phyloP scores from a whole-genome alignment of 2,329 filamentous ascomycete species.

The Clarireedia monteithiana region DNA sequence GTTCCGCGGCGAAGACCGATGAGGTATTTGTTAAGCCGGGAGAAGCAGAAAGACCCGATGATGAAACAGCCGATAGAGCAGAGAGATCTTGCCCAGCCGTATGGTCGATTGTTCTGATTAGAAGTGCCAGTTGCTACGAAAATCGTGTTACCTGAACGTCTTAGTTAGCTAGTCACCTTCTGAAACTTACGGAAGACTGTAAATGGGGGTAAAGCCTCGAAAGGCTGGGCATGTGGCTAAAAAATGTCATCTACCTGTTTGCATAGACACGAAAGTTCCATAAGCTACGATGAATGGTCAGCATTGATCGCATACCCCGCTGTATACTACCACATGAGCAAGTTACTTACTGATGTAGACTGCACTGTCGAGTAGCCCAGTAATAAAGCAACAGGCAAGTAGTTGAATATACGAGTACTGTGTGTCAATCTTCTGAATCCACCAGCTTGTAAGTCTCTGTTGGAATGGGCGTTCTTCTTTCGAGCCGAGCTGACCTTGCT shows the following conservation, averaged over 20 bases:
- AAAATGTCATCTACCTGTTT: constrained; percentile 50
- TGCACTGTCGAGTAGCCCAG: constrained; percentile 68
- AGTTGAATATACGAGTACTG: constrained; percentile 29
- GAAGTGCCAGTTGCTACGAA: constrained; percentile 68
- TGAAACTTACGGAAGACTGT: background rate
- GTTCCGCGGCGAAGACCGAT: constrained; percentile 50
- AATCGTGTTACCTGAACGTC: constrained; percentile 58
- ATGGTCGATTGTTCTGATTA: constrained; percentile 40
- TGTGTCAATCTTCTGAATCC: constrained; percentile 4
- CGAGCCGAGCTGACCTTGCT: no score
- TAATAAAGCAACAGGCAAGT: constrained; percentile 66
- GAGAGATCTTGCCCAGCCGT: constrained; percentile 62
- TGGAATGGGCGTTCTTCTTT: background rate
- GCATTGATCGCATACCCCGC: background rate
- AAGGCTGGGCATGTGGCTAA: background rate
- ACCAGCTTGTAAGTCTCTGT: background rate
- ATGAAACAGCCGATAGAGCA: constrained; percentile 65
- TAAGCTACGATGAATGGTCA: constrained; percentile 8
- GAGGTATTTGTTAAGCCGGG: constrained; percentile 55
- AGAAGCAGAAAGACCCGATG: constrained; percentile 63
- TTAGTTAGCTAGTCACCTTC: background rate
- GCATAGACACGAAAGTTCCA: constrained; percentile 28
- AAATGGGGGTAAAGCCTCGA: background rate
- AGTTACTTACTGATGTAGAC: constrained; percentile 8
- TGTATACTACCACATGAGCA: background rate